Percentiles rank a stretch among this genome's conserved stretches.
Conservation (phyloP, 2,329 filamentous ascomycete genomes). For the Tricladium varicosporioides region DNA sequence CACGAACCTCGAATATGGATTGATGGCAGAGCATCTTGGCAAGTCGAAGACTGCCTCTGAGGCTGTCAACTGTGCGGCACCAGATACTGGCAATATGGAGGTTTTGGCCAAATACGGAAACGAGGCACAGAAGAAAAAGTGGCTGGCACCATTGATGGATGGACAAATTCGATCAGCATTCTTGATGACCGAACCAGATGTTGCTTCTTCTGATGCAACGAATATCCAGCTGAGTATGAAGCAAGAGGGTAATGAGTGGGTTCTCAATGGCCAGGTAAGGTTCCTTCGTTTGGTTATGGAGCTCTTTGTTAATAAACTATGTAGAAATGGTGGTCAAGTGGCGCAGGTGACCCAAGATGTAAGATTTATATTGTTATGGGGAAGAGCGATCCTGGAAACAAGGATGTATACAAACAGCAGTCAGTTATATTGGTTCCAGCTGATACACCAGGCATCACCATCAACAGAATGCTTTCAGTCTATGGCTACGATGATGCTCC, state of each 20-base stretch:
- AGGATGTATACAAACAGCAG: slow-evolving; percentile 82
- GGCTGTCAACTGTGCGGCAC: slow-evolving; percentile 86
- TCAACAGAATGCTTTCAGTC: slow-evolving; percentile 89
- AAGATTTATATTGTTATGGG: slow-evolving; percentile 96
- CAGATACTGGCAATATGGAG: slow-evolving; percentile 95
- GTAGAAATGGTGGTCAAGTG: slow-evolving; percentile 99
- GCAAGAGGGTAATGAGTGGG: slow-evolving; percentile 81
- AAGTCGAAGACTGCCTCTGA: slow-evolving; percentile 81
- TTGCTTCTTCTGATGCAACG: slow-evolving; percentile 86
- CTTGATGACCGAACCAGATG: slow-evolving; percentile 88
- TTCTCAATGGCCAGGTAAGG: slow-evolving; percentile 80
- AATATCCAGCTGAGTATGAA: slow-evolving; percentile 86
- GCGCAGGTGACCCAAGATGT: slow-evolving; percentile 89
- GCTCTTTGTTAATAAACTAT: slow-evolving; percentile 20
- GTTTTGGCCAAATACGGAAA: slow-evolving; percentile 89
- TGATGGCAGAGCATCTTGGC: slow-evolving; percentile 96
- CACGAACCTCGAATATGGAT: slow-evolving; percentile 91
- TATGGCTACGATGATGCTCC: slow-evolving; percentile 98
- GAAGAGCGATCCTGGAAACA: slow-evolving; percentile 76
- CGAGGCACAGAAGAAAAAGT: slow-evolving; percentile 78
- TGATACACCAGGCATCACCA: slow-evolving; percentile 78
- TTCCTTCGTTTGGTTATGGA: no score
- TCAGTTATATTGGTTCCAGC: slow-evolving; percentile 89
- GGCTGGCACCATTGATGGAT: slow-evolving; percentile 78
- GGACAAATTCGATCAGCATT: slow-evolving; percentile 88